phyloP scores from a whole-genome alignment of 495 filamentous ascomycete genomes.

The Aspergillus asperescens region DNA sequence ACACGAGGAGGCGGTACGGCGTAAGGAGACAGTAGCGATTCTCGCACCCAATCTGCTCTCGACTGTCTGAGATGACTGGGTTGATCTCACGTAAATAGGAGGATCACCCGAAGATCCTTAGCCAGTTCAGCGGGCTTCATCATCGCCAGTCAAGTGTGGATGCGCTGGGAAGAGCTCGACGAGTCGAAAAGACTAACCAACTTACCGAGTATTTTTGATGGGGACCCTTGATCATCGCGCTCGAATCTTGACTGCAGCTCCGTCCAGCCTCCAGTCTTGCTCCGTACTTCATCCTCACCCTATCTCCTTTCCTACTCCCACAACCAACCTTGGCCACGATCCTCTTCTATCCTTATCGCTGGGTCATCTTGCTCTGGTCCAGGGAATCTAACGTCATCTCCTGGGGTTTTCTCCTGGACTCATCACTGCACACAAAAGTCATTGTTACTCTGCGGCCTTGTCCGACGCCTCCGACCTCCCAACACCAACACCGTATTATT shows the following conservation, averaged over 20 bases:
- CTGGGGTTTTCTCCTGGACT: too few species aligned
- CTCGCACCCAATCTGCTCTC: too few species aligned
- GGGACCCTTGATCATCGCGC: not conserved
- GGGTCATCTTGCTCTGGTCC: not conserved
- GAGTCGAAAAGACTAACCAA: too few species aligned
- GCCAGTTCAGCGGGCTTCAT: not conserved
- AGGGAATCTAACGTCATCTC: not conserved
- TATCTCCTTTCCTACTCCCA: slow-evolving; percentile 1
- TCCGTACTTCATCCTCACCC: not conserved
- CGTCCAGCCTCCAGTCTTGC: not conserved
- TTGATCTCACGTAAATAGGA: not conserved
- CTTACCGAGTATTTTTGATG: too few species aligned
- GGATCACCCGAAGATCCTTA: not conserved
- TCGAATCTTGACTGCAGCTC: not conserved
- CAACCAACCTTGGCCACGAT: too few species aligned
- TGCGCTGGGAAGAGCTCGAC: too few species aligned
- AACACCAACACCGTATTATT: not conserved
- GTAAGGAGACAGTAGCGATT: not conserved
- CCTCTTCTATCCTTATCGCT: not conserved
- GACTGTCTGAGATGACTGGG: too few species aligned
- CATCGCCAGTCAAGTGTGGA: not conserved
- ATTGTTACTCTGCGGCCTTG: not conserved
- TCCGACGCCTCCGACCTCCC: not conserved
- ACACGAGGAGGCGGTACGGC: too few species aligned
- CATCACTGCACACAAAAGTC: too few species aligned